A percentile compares a stretch with the other conserved stretches of the same genome.
Conservation (phyloP, 371 early-diverging fungal species). For the Mortierella sp. region DNA sequence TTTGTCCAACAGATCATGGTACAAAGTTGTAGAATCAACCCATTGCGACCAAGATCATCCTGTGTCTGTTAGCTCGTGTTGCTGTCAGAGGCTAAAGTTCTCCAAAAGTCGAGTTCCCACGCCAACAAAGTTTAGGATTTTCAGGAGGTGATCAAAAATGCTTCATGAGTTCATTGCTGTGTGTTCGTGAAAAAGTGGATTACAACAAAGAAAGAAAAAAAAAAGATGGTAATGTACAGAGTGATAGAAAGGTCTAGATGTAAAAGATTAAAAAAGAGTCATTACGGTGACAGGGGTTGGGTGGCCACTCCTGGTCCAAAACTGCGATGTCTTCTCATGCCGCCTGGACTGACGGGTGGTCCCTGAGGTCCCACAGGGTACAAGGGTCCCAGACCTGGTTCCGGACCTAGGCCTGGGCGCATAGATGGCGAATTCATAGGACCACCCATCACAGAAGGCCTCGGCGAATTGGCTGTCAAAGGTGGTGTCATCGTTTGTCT, state of each 20-base stretch:
- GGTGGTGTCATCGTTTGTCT: constrained; percentile 51
- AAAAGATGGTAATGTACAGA: not conserved
- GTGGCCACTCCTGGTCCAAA: constrained; percentile 1
- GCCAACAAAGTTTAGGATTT: too few species aligned
- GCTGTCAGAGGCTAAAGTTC: too few species aligned
- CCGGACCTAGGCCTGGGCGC: not conserved
- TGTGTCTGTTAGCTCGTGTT: too few species aligned
- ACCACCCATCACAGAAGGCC: constrained; percentile 29
- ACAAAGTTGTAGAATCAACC: too few species aligned
- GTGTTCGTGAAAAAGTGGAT: not conserved
- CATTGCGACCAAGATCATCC: too few species aligned
- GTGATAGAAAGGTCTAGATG: too few species aligned
- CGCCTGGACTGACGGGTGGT: constrained; percentile 25
- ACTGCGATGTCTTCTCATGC: constrained; percentile 27
- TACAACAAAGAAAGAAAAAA: too few species aligned
- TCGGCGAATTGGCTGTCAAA: constrained; percentile 32
- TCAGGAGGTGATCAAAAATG: too few species aligned
- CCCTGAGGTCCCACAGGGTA: constrained; percentile 18
- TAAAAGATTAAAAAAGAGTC: not conserved
- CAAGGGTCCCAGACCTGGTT: not conserved
- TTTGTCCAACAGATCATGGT: too few species aligned
- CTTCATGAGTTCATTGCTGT: too few species aligned
- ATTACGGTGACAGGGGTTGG: constrained; percentile 4
- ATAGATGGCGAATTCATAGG: constrained; percentile 4
- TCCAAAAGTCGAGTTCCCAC: too few species aligned